Evolutionary conservation across 2,329 filamentous ascomycete genomes (phyloP), one percentile per base, ranked within the genome.

Genomic region (Neurospora sp.): DNA sequence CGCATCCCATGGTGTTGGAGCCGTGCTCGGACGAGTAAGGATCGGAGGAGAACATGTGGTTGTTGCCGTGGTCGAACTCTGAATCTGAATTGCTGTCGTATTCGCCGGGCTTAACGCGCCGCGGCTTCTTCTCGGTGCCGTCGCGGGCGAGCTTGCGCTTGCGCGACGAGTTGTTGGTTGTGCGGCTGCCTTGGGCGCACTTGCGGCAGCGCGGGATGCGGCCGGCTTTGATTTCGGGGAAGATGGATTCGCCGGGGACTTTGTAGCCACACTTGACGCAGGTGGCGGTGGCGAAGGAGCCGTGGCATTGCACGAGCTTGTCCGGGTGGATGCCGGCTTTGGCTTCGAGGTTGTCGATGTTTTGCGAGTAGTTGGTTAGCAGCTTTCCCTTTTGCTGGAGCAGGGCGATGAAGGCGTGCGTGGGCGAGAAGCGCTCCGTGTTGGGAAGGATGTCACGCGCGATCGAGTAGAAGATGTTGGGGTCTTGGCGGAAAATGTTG

Each of bases 351-450:
- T 97, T 97, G 83, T 99, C 96, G 77, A 99, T 98, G 80, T 99
- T 99, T 79, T 99, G 96, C 0, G 96, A 97, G 82, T 97, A 99
- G 81, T 98, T 97, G 57, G 94, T 98, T 71, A 97, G 87, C 6
- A 99, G 87, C 80, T 97, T 97, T 74, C 88, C 89, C 79, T 93
- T 91, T 74, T 95, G 87, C 80, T 99, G 92, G 41, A 99, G 86
- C 75, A 97, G 85, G 40, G 89, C 88, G 77, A 99, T 96, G 82
- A 99, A 99, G 68, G 91, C 90, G 83, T 99, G 96, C 0, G 96
- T 98, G 0, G 95, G 94, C 0, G 95, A 93, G 83, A 89, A 97
- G 75, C 89, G 89, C 74, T 92, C 89, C 15, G 90, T 89, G 28
- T 88, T 87, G 11, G 95, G 93, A 38, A 98, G 83, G 73, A 98